Percentiles rank a stretch among this genome's conserved stretches.
Conservation (phyloP, 805 yeast species). For the Priceomyces medius region DNA sequence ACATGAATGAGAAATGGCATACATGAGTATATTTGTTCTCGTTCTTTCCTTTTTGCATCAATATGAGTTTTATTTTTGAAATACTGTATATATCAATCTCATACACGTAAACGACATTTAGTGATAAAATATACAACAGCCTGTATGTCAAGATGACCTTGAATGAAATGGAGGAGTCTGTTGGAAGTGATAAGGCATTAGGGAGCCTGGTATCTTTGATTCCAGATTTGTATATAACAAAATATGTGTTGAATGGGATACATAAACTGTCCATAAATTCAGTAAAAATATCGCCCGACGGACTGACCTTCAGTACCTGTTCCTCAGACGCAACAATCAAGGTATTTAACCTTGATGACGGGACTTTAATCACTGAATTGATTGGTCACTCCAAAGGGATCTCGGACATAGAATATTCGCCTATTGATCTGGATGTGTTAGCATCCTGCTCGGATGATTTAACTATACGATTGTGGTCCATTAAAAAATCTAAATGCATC, state of each 20-base stretch:
- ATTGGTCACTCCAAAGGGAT: slow-evolving; percentile 69
- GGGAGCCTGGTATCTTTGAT: neutral
- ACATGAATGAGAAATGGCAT: slow-evolving; percentile 19
- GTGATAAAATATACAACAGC: neutral
- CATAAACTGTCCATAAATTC: slow-evolving; percentile 32
- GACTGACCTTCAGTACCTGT: slow-evolving; percentile 53
- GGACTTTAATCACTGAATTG: slow-evolving; percentile 31
- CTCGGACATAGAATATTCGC: slow-evolving; percentile 76
- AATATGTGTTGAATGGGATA: slow-evolving; percentile 4
- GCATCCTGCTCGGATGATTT: slow-evolving; percentile 89
- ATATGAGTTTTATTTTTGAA: neutral
- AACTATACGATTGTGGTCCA: slow-evolving; percentile 72
- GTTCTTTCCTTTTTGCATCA: neutral
- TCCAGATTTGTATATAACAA: slow-evolving; percentile 6
- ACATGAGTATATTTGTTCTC: neutral
- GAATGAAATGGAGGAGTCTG: slow-evolving; percentile 1
- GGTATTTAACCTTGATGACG: slow-evolving; percentile 24
- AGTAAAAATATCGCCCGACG: slow-evolving; percentile 63
- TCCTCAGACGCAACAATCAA: slow-evolving; percentile 29
- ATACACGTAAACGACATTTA: neutral
- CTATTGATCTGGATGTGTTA: slow-evolving; percentile 59
- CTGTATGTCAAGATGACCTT: neutral
- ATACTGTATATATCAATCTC: slow-evolving; percentile 1
- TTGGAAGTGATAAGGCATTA: neutral
- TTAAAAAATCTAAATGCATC: slow-evolving; percentile 49